Base-by-base conservation (phyloP, 1,284 basidiomycete genomes). In the Trametes sp. region DNA sequence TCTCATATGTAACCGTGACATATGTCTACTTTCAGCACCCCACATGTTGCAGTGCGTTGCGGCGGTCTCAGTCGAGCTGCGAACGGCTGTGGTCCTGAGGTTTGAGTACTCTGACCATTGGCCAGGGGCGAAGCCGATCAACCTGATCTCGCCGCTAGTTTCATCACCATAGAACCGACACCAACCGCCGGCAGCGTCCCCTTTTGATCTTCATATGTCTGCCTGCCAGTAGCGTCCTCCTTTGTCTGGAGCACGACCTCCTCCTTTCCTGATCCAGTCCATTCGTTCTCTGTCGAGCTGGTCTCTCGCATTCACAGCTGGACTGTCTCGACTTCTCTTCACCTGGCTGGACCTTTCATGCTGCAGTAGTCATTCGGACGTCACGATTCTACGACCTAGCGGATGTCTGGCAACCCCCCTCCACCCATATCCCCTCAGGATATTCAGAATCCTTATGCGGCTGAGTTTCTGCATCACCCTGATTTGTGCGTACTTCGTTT, bases 401-500 rank as follows among this genome's bases (percentile, higher is more conserved):
- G 60, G 42, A 69, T 70, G 67, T 65, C 64, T 57, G 36, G 50
- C 51, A 41, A 57, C 41, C 48, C 49, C n/a, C 42, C 50, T 24
- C 45, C 38, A 16, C 29, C 52, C 23, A 21, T 29, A n/a, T 36
- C 24, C 28, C 50, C 50, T n/a, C 19, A 62, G 38, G 67, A 67
- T 52, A 52, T 56, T 51, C 64, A 61, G 36, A 68, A 54, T 61
- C 48, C 63, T 11, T 60, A 64, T 29, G 63, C 65, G 28, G 41
- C 65, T 42, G 70, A 72, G 54, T 67, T 70, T 50, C 33, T 69
- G 42, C 54, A 35, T 9, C 72, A 69, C 61, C 67, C 72, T 54
- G 73, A 74, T 59, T 70, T 63, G 77, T 79, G 46, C 69, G 75
- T 72, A n/a, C n/a, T 42, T 52, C n/a, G 35, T 52, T 41, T 13